These are phyloP conservation scores for Yamadazyma oceani DNA, from an alignment of 1,139 yeast genomes.

Conservation along the genomic window DNA sequence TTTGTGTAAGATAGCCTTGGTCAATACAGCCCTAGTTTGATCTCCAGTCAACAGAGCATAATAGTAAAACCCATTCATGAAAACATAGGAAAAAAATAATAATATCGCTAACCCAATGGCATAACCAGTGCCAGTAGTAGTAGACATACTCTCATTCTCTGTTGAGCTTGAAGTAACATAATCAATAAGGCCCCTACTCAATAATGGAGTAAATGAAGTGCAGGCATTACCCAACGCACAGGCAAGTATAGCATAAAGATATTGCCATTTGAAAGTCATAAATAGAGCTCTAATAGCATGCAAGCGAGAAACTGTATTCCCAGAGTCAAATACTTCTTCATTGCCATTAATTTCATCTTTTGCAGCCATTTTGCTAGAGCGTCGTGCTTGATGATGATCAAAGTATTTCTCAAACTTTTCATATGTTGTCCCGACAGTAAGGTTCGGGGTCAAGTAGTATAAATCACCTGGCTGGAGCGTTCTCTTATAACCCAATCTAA, in stretches of 20 bases:
- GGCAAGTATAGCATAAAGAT: constrained; percentile 21
- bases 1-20: constrained; percentile 68
- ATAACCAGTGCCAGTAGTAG: too few species aligned
- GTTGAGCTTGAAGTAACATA: constrained; percentile 29
- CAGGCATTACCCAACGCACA: constrained; percentile 20
- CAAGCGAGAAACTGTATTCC: too few species aligned
- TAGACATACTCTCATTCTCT: too few species aligned
- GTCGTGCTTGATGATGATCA: too few species aligned
- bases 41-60: constrained; percentile 50
- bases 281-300: constrained; percentile 25
- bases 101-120: constrained; percentile 32
- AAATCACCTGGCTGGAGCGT: constrained; percentile 66
- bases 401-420: constrained; percentile 32
- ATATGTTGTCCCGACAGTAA: constrained; percentile 49
- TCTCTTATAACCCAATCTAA: constrained; percentile 65
- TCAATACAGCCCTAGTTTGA: constrained; percentile 62
- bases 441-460: constrained; percentile 50
- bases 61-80: constrained; percentile 18
- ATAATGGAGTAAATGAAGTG: constrained; percentile 27
- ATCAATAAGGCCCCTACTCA: constrained; percentile 29
- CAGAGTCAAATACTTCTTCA: too few species aligned
- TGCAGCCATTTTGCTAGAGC: constrained; percentile 20
- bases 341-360: too few species aligned
- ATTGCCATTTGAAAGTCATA: constrained; percentile 29
- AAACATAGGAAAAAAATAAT: constrained; percentile 31